These are phyloP conservation scores for Fusarium sp. DNA, from an alignment of 2,329 filamentous ascomycete species.

Conservation along the genomic window DNA sequence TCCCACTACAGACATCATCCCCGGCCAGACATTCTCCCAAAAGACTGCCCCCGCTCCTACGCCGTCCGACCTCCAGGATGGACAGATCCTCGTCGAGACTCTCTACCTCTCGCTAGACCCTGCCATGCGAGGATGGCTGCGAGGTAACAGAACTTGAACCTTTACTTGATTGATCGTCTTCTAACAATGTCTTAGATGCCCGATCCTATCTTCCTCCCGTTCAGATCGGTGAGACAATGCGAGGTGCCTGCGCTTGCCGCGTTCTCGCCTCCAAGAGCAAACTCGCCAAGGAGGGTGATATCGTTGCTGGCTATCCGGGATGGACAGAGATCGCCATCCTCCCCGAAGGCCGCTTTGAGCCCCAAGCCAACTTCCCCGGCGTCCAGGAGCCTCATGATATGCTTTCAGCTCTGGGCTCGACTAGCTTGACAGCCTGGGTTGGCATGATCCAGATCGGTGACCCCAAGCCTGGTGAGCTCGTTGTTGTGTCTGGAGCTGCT, in stretches of 20 bases:
- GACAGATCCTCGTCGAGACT: conserved; percentile 70
- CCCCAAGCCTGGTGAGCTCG: conserved; percentile 76
- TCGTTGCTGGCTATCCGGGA: conserved; percentile 66
- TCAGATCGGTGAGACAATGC: conserved; percentile 76
- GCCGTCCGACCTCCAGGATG: conserved; percentile 68
- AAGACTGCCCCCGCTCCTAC: conserved; percentile 64
- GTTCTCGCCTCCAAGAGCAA: conserved; percentile 70
- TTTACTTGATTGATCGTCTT: background rate
- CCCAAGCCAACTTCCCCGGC: conserved; percentile 54
- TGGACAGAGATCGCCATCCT: conserved; percentile 77
- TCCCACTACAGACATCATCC: conserved; percentile 69
- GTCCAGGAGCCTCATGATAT: conserved; percentile 66
- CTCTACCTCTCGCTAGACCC: conserved; percentile 79
- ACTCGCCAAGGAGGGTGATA: conserved; percentile 66
- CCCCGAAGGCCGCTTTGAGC: conserved; percentile 61
- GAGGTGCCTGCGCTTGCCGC: conserved; percentile 69
- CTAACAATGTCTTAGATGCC: conserved; percentile 48
- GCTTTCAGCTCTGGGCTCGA: conserved; percentile 72
- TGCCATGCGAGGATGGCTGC: conserved; percentile 81
- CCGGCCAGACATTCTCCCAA: conserved; percentile 72
- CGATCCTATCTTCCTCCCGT: conserved; percentile 77
- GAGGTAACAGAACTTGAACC: conserved; percentile 51
- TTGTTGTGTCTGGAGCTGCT: conserved; percentile 82
- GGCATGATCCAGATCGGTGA: conserved; percentile 77
- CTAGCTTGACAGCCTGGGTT: conserved; percentile 81